phyloP scores from a whole-genome alignment of 2,329 filamentous ascomycete genomes.

The Botrytis deweyae region DNA sequence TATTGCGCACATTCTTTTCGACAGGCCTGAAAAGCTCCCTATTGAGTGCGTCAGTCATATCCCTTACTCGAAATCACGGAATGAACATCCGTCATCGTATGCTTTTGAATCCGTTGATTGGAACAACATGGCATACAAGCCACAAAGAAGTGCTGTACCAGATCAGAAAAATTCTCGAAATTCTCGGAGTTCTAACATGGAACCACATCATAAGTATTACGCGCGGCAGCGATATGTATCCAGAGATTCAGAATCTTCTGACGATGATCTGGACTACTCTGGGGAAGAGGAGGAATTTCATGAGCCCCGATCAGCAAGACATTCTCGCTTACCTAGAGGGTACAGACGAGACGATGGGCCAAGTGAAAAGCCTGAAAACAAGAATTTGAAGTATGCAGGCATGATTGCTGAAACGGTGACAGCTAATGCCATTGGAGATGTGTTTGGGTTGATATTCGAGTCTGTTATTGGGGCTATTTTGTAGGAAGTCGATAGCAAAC shows the following conservation, averaged over 20 bases:
- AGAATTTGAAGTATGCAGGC: not conserved
- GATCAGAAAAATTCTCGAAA: not conserved
- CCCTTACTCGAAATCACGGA: not conserved
- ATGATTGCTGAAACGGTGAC: constrained; percentile 2
- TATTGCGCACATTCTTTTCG: constrained; percentile 8
- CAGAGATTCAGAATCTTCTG: not conserved
- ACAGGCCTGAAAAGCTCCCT: constrained; percentile 6
- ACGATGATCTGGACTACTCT: not conserved
- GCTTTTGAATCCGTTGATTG: not conserved
- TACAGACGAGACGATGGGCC: not conserved
- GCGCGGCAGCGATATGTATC: not conserved
- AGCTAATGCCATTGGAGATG: constrained; percentile 2
- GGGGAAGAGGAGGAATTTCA: not conserved
- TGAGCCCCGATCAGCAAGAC: not conserved
- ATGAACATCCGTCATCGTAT: not conserved
- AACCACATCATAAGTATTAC: not conserved
- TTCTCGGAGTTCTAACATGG: not conserved
- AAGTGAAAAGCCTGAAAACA: not conserved
- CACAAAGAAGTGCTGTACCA: not conserved
- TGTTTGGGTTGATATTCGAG: constrained; percentile 5
- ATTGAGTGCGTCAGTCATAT: not conserved
- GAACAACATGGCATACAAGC: not conserved
- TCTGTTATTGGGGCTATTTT: constrained; percentile 8
- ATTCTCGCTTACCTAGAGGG: not conserved
- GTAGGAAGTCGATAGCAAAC: not conserved